A percentile compares a stretch with the other conserved stretches of the same genome.
Evolutionary conservation across 495 filamentous ascomycete genomes (phyloP).

Genomic region (Penicillium simplicissimum): DNA sequence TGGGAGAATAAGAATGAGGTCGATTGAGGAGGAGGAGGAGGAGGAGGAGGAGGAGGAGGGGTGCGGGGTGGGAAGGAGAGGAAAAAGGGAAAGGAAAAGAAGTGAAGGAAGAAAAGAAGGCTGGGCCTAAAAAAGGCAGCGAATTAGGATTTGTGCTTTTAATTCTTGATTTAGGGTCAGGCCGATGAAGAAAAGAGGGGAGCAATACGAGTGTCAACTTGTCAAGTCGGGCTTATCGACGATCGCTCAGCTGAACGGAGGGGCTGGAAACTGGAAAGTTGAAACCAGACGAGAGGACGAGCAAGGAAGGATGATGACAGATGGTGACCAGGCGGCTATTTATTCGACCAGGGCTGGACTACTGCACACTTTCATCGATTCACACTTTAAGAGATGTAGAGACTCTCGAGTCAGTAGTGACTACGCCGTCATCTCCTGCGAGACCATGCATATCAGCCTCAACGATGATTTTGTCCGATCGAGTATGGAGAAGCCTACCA

Average conservation of each 20-base stretch:
- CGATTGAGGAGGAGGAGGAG: not conserved
- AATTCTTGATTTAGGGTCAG: not conserved
- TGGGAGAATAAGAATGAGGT: not conserved
- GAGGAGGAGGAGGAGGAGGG: constrained; percentile 1
- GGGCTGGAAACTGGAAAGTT: not conserved
- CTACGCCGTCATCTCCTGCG: not conserved
- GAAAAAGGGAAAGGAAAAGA: constrained; percentile 18
- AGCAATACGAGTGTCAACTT: not conserved
- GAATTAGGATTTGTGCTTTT: not conserved
- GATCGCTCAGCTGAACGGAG: constrained; percentile 8
- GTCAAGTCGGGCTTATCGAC: not conserved
- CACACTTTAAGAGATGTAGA: not conserved
- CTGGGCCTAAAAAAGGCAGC: not conserved
- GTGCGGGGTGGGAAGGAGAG: constrained; percentile 8
- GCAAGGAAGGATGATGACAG: not conserved
- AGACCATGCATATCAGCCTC: constrained; percentile 11
- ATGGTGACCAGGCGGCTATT: not conserved
- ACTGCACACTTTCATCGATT: not conserved
- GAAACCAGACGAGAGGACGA: not conserved
- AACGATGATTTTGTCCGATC: not conserved
- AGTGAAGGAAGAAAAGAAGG: constrained; percentile 4
- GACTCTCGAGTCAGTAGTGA: not conserved
- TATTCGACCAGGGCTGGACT: not conserved
- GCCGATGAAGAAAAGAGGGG: not conserved
- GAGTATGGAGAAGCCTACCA: not conserved